Percentiles rank a stretch among this genome's conserved stretches.
These are phyloP conservation scores for Deuterostichococcus epilithicus DNA, from an alignment of 139 green algal species.

Conservation along the genomic window DNA sequence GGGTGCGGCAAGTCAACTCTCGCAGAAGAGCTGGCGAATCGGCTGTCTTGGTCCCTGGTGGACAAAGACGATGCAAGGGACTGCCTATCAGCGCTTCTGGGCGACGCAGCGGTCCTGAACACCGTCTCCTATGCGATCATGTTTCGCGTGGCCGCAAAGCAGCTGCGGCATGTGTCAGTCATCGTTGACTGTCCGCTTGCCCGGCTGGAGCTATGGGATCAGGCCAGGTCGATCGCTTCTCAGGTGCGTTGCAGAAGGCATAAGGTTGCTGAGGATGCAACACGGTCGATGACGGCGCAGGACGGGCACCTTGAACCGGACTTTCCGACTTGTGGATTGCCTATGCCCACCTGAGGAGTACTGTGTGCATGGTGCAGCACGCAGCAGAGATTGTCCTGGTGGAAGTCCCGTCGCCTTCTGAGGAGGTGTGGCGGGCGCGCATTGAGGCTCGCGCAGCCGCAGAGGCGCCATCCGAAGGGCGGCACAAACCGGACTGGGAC, in stretches of 20 bases:
- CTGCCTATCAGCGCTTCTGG: constrained; percentile 16
- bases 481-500: constrained; percentile 59
- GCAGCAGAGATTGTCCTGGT: constrained; percentile 40
- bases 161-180: constrained; percentile 42
- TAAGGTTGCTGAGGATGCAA: background rate
- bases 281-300: background rate
- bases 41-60: constrained; percentile 51
- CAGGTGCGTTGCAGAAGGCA: constrained; percentile 23
- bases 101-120: constrained; percentile 48
- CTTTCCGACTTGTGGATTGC: no score
- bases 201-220: constrained; percentile 45
- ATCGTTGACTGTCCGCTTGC: constrained; percentile 74
- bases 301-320: background rate
- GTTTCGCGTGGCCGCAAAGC: constrained; percentile 38
- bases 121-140: constrained; percentile 72
- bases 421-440: constrained; percentile 36
- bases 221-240: constrained; percentile 25
- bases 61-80: constrained; percentile 81
- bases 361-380: constrained; percentile 6
- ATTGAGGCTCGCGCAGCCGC: constrained; percentile 37
- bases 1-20: constrained; percentile 53
- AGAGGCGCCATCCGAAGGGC: constrained; percentile 6
- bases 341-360: no score
- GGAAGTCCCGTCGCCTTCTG: constrained; percentile 42
- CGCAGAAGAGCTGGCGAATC: constrained; percentile 28